A percentile compares a stretch with the other conserved stretches of the same genome.
phyloP scores from a whole-genome alignment of 257 asterid species.

The Solanum verrucosum region DNA sequence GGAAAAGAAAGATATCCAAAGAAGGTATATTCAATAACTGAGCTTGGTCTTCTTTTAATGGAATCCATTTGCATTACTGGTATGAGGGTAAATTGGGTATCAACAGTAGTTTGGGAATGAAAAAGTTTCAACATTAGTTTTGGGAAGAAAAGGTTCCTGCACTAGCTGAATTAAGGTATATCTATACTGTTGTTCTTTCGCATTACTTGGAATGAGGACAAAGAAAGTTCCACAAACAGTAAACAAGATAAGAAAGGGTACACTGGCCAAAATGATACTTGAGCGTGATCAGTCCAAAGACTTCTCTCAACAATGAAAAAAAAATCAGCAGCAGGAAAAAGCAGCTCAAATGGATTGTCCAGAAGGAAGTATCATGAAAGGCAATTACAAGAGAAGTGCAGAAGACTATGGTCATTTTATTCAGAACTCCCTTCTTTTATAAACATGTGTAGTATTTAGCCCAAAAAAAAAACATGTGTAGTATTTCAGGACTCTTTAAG shows the following conservation, averaged over 20 bases:
- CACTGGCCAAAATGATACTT: neutral
- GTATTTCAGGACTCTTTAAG: neutral
- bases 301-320: neutral
- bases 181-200: neutral
- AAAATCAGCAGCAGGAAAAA: neutral
- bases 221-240: neutral
- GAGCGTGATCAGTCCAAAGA: neutral
- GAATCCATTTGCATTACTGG: neutral
- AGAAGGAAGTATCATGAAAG: neutral
- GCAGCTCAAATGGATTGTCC: neutral
- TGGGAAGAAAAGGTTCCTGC: neutral
- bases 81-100: neutral
- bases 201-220: neutral
- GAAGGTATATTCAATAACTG: neutral
- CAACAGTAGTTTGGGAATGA: neutral
- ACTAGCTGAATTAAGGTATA: neutral
- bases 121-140: neutral
- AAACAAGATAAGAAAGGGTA: neutral
- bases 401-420: neutral
- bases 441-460: neutral
- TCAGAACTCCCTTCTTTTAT: neutral
- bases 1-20: neutral
- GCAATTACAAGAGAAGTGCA: neutral
- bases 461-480: neutral
- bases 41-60: neutral